A percentile compares a stretch with the other conserved stretches of the same genome.
Evolutionary conservation across 768 basidiomycete genomes (phyloP).

Genomic region (Myochromella boudieri): DNA sequence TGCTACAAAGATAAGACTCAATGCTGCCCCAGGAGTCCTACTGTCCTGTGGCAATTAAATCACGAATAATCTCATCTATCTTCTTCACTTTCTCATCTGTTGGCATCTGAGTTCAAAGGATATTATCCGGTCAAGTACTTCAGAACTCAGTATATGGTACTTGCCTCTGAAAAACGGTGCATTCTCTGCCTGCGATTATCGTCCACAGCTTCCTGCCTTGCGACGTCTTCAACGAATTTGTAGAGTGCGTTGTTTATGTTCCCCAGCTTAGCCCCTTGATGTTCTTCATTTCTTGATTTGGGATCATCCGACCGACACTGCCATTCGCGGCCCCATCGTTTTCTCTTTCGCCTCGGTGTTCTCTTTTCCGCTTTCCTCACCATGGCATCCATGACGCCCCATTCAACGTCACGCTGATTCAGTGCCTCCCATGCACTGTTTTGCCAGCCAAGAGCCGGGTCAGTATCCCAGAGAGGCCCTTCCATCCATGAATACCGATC

Average conservation of each 20-base stretch:
- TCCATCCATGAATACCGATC: conserved; percentile 21
- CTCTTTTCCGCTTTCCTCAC: background rate
- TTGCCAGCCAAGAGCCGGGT: conserved; percentile 3
- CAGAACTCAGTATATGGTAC: conserved; percentile 7
- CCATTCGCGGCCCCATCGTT: background rate
- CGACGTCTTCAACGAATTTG: conserved; percentile 47
- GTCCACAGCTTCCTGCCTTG: conserved; percentile 35
- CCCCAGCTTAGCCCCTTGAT: background rate
- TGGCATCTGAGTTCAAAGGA: conserved; percentile 45
- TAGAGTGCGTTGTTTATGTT: conserved; percentile 17
- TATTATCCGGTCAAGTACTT: background rate
- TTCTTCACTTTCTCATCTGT: conserved; percentile 52
- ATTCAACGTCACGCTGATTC: background rate
- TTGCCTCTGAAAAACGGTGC: conserved; percentile 52
- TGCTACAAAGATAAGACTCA: conserved; percentile 8
- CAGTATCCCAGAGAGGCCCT: conserved; percentile 15
- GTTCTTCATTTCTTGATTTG: background rate
- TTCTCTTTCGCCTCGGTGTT: background rate
- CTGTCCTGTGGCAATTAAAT: conserved; percentile 21
- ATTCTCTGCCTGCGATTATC: conserved; percentile 41
- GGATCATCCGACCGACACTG: background rate
- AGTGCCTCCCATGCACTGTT: background rate
- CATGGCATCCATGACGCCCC: background rate
- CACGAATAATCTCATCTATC: conserved; percentile 48
- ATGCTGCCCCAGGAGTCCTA: background rate